A percentile compares a stretch with the other conserved stretches of the same genome.
phyloP scores from a whole-genome alignment of 257 asterid genomes.

The Nicotiana knightiana region DNA sequence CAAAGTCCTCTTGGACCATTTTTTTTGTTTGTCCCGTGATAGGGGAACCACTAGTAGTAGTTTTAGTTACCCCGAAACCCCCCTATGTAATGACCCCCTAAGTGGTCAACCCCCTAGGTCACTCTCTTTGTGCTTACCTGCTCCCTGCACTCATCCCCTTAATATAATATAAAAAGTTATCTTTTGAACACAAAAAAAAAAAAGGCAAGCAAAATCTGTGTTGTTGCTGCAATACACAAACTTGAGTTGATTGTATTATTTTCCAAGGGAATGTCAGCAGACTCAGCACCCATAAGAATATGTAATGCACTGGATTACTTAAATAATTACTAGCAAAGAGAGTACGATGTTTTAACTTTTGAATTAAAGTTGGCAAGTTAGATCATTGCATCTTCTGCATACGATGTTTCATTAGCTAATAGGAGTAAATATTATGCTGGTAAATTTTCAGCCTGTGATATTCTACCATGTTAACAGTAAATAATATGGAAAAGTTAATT shows the following conservation, averaged over 20 bases:
- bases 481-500: background rate
- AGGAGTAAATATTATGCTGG: background rate
- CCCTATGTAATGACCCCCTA: too few relatives aligned
- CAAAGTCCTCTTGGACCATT: too few relatives aligned
- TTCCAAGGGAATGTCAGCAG: background rate
- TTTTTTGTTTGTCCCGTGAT: too few relatives aligned
- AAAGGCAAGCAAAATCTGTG: background rate
- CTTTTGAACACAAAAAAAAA: too few relatives aligned
- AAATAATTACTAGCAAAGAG: background rate
- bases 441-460: background rate
- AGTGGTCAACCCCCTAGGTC: too few relatives aligned
- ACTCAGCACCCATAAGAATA: background rate
- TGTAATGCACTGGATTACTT: background rate
- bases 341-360: background rate
- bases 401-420: background rate
- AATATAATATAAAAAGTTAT: too few relatives aligned
- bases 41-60: too few relatives aligned
- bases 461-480: background rate
- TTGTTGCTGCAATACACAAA: background rate
- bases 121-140: too few relatives aligned
- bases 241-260: background rate
- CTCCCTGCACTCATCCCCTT: too few relatives aligned
- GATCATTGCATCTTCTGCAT: background rate
- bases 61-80: too few relatives aligned
- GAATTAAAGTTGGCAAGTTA: background rate